These are phyloP conservation scores for Phytophthora sp. DNA, from an alignment of 352 stramenopile genomes.

Conservation along the genomic window DNA sequence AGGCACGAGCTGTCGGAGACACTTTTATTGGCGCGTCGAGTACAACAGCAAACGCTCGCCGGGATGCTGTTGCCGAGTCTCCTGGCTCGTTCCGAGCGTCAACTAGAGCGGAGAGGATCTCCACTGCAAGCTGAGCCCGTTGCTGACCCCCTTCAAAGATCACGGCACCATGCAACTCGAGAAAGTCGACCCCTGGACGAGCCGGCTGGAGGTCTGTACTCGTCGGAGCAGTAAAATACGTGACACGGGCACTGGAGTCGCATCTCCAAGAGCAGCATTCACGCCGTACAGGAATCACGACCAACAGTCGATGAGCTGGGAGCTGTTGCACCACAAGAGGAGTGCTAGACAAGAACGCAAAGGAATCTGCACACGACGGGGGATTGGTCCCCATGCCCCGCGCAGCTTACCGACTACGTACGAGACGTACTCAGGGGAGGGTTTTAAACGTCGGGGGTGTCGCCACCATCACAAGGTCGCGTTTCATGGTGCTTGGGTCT, in stretches of 20 bases:
- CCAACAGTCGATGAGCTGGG: slow-evolving; percentile 15
- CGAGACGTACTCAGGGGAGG: too few relatives aligned
- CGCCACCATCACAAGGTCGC: too few relatives aligned
- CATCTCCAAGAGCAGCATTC: slow-evolving; percentile 24
- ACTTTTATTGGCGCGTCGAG: slow-evolving; percentile 15
- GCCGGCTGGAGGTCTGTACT: slow-evolving; percentile 13
- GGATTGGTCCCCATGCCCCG: slow-evolving; percentile 17
- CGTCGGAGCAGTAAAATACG: slow-evolving; percentile 22
- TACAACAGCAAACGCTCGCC: slow-evolving; percentile 27
- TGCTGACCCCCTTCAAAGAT: slow-evolving; percentile 32
- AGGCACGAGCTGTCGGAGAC: slow-evolving; percentile 3
- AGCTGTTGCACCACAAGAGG: slow-evolving; percentile 31
- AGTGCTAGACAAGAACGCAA: slow-evolving; percentile 23
- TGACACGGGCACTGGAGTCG: slow-evolving; percentile 16
- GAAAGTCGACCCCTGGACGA: slow-evolving; percentile 32
- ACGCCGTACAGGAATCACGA: slow-evolving; percentile 33
- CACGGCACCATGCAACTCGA: slow-evolving; percentile 29
- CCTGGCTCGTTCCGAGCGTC: slow-evolving; percentile 9
- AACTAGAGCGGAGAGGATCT: slow-evolving; percentile 30
- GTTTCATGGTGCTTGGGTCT: too few relatives aligned
- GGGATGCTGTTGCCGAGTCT: background rate
- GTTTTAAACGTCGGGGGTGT: too few relatives aligned
- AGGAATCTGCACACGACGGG: slow-evolving; percentile 21
- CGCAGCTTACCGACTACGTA: slow-evolving; percentile 1
- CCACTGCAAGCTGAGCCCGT: slow-evolving; percentile 29